These are phyloP conservation scores for Candida broadrunensis DNA, from an alignment of 805 yeast species.

Conservation along the genomic window DNA sequence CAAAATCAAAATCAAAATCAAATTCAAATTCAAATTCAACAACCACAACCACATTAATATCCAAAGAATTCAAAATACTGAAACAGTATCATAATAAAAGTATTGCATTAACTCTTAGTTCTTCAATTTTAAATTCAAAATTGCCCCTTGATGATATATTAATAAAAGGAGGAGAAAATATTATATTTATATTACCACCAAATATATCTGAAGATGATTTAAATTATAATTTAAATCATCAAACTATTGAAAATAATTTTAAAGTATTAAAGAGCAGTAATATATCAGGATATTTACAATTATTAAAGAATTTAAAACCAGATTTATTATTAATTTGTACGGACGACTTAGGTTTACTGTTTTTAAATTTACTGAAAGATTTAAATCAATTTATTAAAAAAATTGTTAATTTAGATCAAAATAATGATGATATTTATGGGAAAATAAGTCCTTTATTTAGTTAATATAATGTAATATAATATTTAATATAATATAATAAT, in stretches of 20 bases:
- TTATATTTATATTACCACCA: slow-evolving; percentile 44
- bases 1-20: not conserved
- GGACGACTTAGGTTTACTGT: slow-evolving; percentile 38
- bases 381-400: slow-evolving; percentile 36
- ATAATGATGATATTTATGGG: slow-evolving; percentile 10
- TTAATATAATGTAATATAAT: too few species aligned
- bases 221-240: slow-evolving; percentile 14
- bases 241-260: slow-evolving; percentile 21
- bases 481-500: too few species aligned
- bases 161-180: slow-evolving; percentile 29
- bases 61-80: slow-evolving; percentile 2
- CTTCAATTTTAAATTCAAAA: slow-evolving; percentile 33
- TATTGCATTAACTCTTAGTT: slow-evolving; percentile 41
- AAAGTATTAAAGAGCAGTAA: slow-evolving; percentile 38
- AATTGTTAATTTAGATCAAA: slow-evolving; percentile 23
- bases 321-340: slow-evolving; percentile 39
- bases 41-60: too few species aligned
- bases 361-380: slow-evolving; percentile 26
- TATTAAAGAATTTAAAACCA: slow-evolving; percentile 38
- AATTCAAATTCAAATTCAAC: not conserved
- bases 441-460: slow-evolving; percentile 10
- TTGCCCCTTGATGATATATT: slow-evolving; percentile 39
- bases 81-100: slow-evolving; percentile 26
- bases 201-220: slow-evolving; percentile 39
- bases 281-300: slow-evolving; percentile 37